Base-by-base conservation (phyloP, 768 basidiomycete genomes). In the Termitomyces sp. region DNA sequence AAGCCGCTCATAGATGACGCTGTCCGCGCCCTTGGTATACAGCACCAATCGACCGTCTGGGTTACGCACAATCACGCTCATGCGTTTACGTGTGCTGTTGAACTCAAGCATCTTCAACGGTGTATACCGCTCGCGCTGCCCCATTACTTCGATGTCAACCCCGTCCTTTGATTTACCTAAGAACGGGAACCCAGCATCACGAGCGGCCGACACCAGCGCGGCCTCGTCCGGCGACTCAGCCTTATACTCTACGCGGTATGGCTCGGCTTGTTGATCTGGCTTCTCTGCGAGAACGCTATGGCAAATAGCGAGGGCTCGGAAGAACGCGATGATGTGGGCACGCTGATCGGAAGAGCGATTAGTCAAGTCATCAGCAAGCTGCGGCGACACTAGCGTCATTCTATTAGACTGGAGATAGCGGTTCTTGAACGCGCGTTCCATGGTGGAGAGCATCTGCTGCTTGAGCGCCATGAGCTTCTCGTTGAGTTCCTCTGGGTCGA, bases 11-110 rank as follows among this genome's bases (percentile, higher is more conserved):
- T 96, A 96, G 67, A 98, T 90, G 68, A 98, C 94, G 66, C 87
- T 91, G 73, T 98, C 96, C 14, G 96, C 96, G n/a, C 96, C 96
- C 74, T 98, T 98, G 83, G 89, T 91, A 71, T 95, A 96, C 61
- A 98, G 75, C 32, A 95, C 78, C 62, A 97, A 77, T 67, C 81
- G 79, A 17, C 94, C 93, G 59, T 94, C 90, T 0, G 96, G 92
- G 56, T 83, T 83, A 32, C 96, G 90, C 48, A 94, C 86, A 61
- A 98, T 76, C 49, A 94, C 91, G 71, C 91, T 95, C 96, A 98
- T 98, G 60, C 96, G 82, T 77, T 98, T 99, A 63, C 96, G 80
- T 50, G 94, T 87, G 67, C 88, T 91, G 79, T 91, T 96, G 82
- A 99, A 99, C 71, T 98, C 96, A 68, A 98, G 81, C 66, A 90